Evolutionary conservation across 345 rosid species (phyloP).

Genomic region (Clarkia xantiana): DNA sequence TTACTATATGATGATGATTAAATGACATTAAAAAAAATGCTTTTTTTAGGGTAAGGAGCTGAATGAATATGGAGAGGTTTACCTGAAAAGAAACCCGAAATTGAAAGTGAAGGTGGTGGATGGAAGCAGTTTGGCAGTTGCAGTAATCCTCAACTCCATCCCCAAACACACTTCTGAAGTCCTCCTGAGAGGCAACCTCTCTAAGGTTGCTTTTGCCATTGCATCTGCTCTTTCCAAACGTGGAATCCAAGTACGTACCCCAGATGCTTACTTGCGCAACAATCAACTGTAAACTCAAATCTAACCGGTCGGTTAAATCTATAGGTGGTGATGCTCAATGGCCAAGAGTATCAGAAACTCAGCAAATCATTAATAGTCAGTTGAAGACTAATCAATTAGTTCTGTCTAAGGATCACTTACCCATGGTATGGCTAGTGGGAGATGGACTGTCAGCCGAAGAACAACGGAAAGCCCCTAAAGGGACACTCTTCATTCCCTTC

Average conservation of each 20-base stretch:
- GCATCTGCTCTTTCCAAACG: constrained; percentile 21
- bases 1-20: too few relatives aligned
- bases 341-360: constrained; percentile 30
- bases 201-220: constrained; percentile 24
- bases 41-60: constrained; percentile 31
- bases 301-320: background rate
- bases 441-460: constrained; percentile 32
- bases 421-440: constrained; percentile 62
- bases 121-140: constrained; percentile 42
- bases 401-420: constrained; percentile 16
- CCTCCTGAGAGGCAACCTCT: constrained; percentile 26
- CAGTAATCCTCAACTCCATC: constrained; percentile 26
- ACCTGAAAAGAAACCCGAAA: constrained; percentile 26
- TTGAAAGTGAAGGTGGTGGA: constrained; percentile 38
- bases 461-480: constrained; percentile 35
- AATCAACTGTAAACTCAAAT: background rate
- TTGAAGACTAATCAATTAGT: constrained; percentile 15
- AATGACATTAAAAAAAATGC: background rate
- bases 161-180: constrained; percentile 26
- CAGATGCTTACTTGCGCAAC: background rate
- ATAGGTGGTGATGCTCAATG: constrained; percentile 3
- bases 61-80: constrained; percentile 31
- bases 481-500: constrained; percentile 52
- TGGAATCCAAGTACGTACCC: constrained; percentile 23
- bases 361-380: constrained; percentile 14